Evolutionary conservation across 768 basidiomycete genomes (phyloP), one percentile per base, ranked within the genome.

Genomic region (Mycena capillaripes): DNA sequence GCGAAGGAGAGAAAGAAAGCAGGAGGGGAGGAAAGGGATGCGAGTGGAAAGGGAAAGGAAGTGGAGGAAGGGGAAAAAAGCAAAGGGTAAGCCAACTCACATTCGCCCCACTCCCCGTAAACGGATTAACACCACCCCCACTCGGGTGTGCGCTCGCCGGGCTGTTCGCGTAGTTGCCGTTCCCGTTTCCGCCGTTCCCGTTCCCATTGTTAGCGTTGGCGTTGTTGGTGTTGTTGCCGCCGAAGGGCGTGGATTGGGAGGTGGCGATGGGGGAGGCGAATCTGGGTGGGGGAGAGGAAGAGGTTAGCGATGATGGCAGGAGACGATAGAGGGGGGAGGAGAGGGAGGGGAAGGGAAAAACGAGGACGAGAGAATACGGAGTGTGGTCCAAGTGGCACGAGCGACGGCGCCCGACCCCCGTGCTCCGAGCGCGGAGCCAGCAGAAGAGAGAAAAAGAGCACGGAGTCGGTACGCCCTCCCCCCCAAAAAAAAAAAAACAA

Each of bases 311-410:
- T n/a, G n/a, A n/a, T 12, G 56, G 38, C 19, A 30, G 29, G 73
- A 76, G 78, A 74, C 67, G 75, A 64, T 40, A 42, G 38, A 14
- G 27, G 38, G 23, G 5, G 3, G 91, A 76, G 94, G 93, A 0
- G 93, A 93, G 53, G 86, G 57, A 86, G 82, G 3, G 85, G 40
- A 21, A 5, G 53, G 19, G 6, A 6, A n/a, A n/a, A 52, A 52
- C 25, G 25, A 12, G 16, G 46, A n/a, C 21, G 17, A 4, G 48
- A 8, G 48, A 25, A n/a, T n/a, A n/a, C n/a, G n/a, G n/a, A n/a
- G n/a, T n/a, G n/a, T n/a, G n/a, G n/a, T n/a, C n/a, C n/a, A n/a
- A n/a, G n/a, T n/a, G n/a, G n/a, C n/a, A n/a, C n/a, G n/a, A n/a
- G n/a, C n/a, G n/a, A n/a, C n/a, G n/a, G n/a, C n/a, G n/a, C n/a